Evolutionary conservation across 192 early-diverging fungal species (phyloP), one percentile per base, ranked within the genome.

Genomic region (Backusella tarrabulga): DNA sequence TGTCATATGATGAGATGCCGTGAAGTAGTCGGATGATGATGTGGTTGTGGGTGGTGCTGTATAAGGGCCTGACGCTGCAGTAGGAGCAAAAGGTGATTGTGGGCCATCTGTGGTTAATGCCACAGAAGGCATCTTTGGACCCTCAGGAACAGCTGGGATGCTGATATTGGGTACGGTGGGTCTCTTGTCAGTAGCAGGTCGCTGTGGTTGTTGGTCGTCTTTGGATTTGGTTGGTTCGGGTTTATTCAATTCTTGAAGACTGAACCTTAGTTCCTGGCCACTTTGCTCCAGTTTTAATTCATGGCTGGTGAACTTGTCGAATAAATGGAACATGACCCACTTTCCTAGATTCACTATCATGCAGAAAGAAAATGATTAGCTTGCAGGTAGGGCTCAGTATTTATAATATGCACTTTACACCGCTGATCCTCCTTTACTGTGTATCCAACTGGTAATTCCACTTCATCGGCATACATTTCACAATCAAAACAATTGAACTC

Each of bases 391-490:
- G 14, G 1, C 21, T 23, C 19, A 6, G 42, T 12, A 63, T 63
- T 14, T 29, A 29, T 12, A 23, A 8, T 11, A n/a, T 23, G 17
- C 23, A 34, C 68, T 60, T 67, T 86, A 95, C 93, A 85, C 89
- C 93, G 74, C 71, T 89, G 89, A 68, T 96, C 93, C 77, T 95
- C 94, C 4, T 85, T 84, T 52, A 85, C 44, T 34, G 82, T 78
- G 76, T 86, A 79, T 21, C 91, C 85, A 3, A 73, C 71, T 15
- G 84, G 77, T 2, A 85, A 78, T 11, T 87, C 90, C 1, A 90
- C 83, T 76, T 97, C 93, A 71, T 98, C 96, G 6, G 91, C 89
- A 77, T 98, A 97, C 60, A 97, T 89, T 82, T 98, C 97, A 68
- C 93, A 92, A 67, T 97, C 95, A 87, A 92, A 95, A 76, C 91